Evolutionary conservation across 164 flowering plant species (phyloP).

Genomic region (Sextonia rubra): DNA sequence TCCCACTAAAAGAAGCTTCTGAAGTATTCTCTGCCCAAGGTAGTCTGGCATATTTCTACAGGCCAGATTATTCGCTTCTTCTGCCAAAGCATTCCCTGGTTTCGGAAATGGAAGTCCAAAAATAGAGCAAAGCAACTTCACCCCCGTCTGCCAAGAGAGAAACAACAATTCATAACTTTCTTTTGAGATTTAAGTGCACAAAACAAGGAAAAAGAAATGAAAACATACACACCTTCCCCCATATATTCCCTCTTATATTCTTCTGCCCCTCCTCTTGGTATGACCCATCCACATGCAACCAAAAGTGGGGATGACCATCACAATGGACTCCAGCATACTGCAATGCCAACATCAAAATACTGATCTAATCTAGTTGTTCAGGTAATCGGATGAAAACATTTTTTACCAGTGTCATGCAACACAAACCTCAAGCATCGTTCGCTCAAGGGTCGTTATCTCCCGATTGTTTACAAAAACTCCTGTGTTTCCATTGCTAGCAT

Average conservation of each 20-base stretch:
- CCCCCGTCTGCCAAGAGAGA: conserved; percentile 54
- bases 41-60: conserved; percentile 43
- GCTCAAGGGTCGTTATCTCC: conserved; percentile 86
- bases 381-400: neutral
- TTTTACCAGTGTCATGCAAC: neutral
- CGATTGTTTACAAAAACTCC: conserved; percentile 81
- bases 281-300: conserved; percentile 96
- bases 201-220: neutral
- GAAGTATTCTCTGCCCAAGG: conserved; percentile 52
- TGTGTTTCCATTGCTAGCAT: conserved; percentile 97
- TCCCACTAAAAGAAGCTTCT: conserved; percentile 85
- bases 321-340: conserved; percentile 96
- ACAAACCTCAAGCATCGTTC: conserved; percentile 81
- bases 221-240: conserved; percentile 73
- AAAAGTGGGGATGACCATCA: conserved; percentile 93
- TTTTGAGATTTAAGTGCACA: neutral
- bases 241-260: conserved; percentile 80
- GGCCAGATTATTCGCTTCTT: conserved; percentile 35
- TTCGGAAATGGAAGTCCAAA: conserved; percentile 87
- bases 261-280: conserved; percentile 95
- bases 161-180: conserved; percentile 1
- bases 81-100: conserved; percentile 34
- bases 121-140: conserved; percentile 72
- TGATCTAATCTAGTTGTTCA: too few species aligned
- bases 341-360: conserved; percentile 10